Conservation (phyloP, 306 rosid genomes). For the Quercus wislizeni region DNA sequence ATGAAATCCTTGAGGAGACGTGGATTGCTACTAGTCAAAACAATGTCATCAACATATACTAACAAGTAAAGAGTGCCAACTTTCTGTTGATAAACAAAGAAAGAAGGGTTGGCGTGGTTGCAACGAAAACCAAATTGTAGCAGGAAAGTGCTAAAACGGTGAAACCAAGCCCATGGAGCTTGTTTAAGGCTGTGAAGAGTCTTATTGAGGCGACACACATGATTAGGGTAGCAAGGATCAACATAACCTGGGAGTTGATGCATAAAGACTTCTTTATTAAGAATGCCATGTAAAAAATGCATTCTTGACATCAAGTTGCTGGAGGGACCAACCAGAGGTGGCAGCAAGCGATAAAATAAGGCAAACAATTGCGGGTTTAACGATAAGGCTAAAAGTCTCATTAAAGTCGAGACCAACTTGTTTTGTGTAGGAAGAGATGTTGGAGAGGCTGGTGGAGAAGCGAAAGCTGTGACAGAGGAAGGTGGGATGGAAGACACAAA, state of each 20-base stretch:
- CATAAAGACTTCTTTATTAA: background rate
- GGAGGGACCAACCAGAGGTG: background rate
- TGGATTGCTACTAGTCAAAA: background rate
- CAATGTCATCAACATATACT: background rate
- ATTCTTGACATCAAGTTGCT: background rate
- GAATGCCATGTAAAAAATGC: background rate
- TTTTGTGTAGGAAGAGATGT: background rate
- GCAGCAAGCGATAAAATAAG: background rate
- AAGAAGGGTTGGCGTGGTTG: background rate
- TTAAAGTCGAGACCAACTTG: background rate
- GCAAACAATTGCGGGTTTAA: background rate
- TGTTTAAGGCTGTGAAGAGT: background rate
- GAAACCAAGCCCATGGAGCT: conserved; percentile 1
- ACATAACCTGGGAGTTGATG: background rate
- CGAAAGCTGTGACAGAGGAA: background rate
- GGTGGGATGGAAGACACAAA: too few species aligned
- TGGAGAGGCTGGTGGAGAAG: background rate
- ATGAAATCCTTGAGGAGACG: too few species aligned
- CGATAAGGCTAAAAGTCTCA: background rate
- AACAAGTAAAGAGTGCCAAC: background rate
- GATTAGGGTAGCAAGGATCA: background rate
- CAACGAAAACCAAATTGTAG: background rate
- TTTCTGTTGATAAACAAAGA: too few species aligned
- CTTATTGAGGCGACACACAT: background rate
- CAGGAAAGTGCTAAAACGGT: background rate